phyloP scores from a whole-genome alignment of 2,329 filamentous ascomycete species.

The Aspergillus puulaauensis region DNA sequence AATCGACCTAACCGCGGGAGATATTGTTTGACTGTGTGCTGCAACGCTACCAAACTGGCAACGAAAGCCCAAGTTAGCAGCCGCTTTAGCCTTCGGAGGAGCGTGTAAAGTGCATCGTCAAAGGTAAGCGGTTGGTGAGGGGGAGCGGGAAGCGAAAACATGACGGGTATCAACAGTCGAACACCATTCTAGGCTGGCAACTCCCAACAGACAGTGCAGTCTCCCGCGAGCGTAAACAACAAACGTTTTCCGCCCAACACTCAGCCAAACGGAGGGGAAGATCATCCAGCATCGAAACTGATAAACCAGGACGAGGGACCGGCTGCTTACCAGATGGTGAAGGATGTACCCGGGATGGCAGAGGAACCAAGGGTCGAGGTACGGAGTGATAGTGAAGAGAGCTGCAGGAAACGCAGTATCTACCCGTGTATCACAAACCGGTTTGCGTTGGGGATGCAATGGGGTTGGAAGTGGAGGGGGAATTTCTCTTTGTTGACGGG shows the following conservation, averaged over 20 bases:
- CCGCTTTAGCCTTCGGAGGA: conserved; percentile 2
- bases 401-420: conserved; percentile 12
- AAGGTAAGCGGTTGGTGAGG: neutral
- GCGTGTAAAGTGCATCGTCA: neutral
- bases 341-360: neutral
- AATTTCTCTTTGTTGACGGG: conserved; percentile 5
- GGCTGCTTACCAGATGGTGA: conserved; percentile 9
- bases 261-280: neutral
- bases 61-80: conserved; percentile 10
- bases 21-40: conserved; percentile 3
- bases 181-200: neutral
- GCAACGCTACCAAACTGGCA: conserved; percentile 12
- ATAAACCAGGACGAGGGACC: neutral
- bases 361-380: conserved; percentile 1
- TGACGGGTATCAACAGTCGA: neutral
- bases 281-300: neutral
- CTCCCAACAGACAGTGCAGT: neutral
- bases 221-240: neutral
- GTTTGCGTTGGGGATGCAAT: conserved; percentile 4
- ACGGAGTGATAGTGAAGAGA: conserved; percentile 4
- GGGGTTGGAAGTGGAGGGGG: conserved; percentile 1
- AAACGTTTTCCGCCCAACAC: neutral
- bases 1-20: neutral
- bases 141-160: neutral
- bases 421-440: conserved; percentile 14